Base-by-base conservation (phyloP, 257 asterid genomes). In the Jacaranda copaia region DNA sequence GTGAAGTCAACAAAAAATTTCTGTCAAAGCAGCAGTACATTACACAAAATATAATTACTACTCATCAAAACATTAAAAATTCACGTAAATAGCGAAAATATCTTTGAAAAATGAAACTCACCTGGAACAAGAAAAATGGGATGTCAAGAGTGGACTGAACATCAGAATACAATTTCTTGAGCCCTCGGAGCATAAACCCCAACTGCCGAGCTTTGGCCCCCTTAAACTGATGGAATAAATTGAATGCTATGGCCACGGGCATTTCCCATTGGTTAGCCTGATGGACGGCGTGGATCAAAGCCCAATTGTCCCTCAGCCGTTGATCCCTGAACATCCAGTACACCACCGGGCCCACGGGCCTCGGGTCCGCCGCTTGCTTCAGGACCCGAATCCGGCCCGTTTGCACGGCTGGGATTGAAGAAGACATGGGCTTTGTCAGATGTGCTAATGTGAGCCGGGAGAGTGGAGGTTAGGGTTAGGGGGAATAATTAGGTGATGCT, bases 291-390 rank as follows among this genome's bases (percentile, higher is more conserved):
- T 96, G 99, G 87, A 93, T 91, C 90, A 96, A 81, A 36, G 99
- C 99, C 98, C 97, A 96, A 77, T 96, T 96, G 83, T 96, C 99
- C 75, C 77, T 84, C 76, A 91, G 51, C 88, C 99, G 88, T 79
- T 95, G 99, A 87, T 95, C 98, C 79, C 99, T 88, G 85, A 95
- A 95, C 99, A 95, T 91, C 99, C 99, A 95, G 86, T 95, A 95
- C 57, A 95, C 97, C 25, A 96, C 98, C 59, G 99, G 99, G 7
- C 98, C 99, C 15, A 70, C 64, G 55, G 67, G 74, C 48, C 52
- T 84, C 52, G 68, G 75, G 59, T 67, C 79, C 60, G 76, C 25
- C 7, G 85, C 90, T 48, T 79, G 78, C 83, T 89, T 90, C 60
- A 93, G 80, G 71, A 90, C 75, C 84, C 96, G 89, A 79, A 96